phyloP scores from a whole-genome alignment of 2,329 filamentous ascomycete genomes.

The Monilinia fructigena region DNA sequence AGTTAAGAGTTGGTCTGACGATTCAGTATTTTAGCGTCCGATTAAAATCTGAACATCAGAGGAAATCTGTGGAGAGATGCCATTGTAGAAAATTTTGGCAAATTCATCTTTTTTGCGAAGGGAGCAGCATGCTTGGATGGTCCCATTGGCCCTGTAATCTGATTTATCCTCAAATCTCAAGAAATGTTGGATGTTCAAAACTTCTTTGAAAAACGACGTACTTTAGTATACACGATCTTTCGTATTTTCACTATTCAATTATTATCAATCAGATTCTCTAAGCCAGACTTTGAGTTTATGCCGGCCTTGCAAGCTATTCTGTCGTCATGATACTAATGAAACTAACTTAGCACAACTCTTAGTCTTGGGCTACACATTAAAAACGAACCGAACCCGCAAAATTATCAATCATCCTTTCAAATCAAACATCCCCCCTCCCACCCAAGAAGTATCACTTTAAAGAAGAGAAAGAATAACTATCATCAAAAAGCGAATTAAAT shows the following conservation, averaged over 20 bases:
- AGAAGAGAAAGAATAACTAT: background rate
- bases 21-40: background rate
- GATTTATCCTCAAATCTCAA: background rate
- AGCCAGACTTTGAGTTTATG: background rate
- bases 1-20: background rate
- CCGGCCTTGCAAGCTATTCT: background rate
- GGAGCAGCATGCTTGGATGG: background rate
- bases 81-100: background rate
- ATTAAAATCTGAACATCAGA: background rate
- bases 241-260: background rate
- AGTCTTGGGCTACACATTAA: no score
- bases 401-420: no score
- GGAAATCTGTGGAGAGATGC: background rate
- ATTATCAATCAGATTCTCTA: background rate
- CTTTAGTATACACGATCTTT: background rate
- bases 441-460: no score
- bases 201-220: background rate
- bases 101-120: background rate
- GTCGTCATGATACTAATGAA: background rate
- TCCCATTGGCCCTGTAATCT: background rate
- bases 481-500: background rate
- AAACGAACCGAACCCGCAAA: no score
- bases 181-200: background rate
- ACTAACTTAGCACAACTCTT: background rate
- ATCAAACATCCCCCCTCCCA: no score